Conservation (phyloP, 2,329 filamentous ascomycete species). For the Basipetospora chlamydospora region DNA sequence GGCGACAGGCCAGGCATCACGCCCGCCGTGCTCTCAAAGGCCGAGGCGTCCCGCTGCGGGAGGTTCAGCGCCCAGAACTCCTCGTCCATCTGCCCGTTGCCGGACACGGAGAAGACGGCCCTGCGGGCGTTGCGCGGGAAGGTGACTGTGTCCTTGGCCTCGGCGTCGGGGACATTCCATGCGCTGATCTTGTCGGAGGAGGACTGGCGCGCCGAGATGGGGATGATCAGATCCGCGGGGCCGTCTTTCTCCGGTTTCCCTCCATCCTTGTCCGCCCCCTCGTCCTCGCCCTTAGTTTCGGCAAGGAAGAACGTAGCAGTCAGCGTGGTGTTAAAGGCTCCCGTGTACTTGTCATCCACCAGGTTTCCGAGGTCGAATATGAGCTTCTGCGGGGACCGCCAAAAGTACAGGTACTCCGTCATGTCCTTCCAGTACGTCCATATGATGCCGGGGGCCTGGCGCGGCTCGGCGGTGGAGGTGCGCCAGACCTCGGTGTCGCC, state of each 20-base stretch:
- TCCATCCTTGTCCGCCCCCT: constrained; percentile 11
- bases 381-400: constrained; percentile 53
- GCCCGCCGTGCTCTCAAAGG: constrained; percentile 43
- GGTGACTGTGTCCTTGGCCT: constrained; percentile 40
- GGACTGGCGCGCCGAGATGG: constrained; percentile 43
- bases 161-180: constrained; percentile 50
- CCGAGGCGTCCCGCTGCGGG: constrained; percentile 41
- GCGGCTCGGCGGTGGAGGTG: constrained; percentile 72
- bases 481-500: constrained; percentile 69
- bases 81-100: constrained; percentile 60
- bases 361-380: constrained; percentile 72
- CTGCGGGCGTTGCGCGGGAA: constrained; percentile 53
- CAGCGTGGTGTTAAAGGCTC: constrained; percentile 56
- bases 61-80: constrained; percentile 84
- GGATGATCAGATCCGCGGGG: constrained; percentile 52
- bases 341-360: constrained; percentile 56
- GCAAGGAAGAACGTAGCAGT: constrained; percentile 56
- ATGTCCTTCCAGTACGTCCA: constrained; percentile 73
- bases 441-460: constrained; percentile 44
- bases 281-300: constrained; percentile 22
- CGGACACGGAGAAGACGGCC: constrained; percentile 62
- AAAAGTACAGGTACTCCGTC: constrained; percentile 54
- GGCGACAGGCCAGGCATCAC: constrained; percentile 52
- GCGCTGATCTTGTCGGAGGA: constrained; percentile 41
- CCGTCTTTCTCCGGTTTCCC: background rate